Evolutionary conservation across 805 yeast species (phyloP).

Genomic region (Metschnikowia lochheadii): DNA sequence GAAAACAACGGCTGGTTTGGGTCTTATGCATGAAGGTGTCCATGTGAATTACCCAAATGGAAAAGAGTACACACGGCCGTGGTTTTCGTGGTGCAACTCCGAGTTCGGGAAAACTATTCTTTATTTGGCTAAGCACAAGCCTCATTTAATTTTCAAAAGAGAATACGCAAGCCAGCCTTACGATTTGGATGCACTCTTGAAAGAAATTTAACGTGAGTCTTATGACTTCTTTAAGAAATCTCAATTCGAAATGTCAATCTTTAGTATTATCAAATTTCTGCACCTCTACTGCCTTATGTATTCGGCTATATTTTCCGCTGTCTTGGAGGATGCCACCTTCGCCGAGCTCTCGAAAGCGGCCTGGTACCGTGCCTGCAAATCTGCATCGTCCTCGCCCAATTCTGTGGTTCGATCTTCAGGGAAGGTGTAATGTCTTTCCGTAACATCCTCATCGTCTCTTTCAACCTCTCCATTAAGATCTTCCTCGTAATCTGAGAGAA

Average conservation of each 20-base stretch:
- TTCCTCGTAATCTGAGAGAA: constrained; percentile 50
- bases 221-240: neutral
- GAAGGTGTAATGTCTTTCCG: constrained; percentile 64
- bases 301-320: constrained; percentile 70
- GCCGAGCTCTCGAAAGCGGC: constrained; percentile 63
- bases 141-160: constrained; percentile 60
- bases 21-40: constrained; percentile 81
- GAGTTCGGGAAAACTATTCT: constrained; percentile 87
- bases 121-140: constrained; percentile 68
- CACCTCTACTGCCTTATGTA: constrained; percentile 40
- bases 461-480: constrained; percentile 44
- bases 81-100: constrained; percentile 95
- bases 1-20: constrained; percentile 65
- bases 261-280: neutral
- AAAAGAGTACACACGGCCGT: constrained; percentile 63
- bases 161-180: constrained; percentile 29
- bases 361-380: constrained; percentile 66
- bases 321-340: constrained; percentile 56
- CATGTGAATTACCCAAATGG: constrained; percentile 53
- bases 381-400: constrained; percentile 44
- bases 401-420: constrained; percentile 65
- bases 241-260: neutral
- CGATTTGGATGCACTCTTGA: constrained; percentile 24
- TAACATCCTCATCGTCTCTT: constrained; percentile 41
- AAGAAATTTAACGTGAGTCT: neutral